Evolutionary conservation across 2,329 filamentous ascomycete genomes (phyloP), one percentile per base, ranked within the genome.

Genomic region (Aureobasidium sp.): DNA sequence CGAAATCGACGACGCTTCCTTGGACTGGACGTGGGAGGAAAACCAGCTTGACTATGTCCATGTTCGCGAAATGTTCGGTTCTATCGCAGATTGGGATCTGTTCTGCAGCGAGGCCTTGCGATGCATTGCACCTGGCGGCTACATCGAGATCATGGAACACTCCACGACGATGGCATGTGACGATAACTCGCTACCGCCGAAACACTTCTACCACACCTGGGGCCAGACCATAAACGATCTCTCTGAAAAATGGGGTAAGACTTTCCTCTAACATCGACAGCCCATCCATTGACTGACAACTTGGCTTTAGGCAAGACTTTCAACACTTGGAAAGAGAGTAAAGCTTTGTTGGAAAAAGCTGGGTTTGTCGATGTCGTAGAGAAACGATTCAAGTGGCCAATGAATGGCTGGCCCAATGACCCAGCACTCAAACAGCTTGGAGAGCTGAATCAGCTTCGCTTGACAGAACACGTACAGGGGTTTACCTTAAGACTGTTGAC

Each of bases 291-390:
- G 21, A 21, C 21, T 21, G 21, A 21, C 21, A 21, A 21, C 21
- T 21, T 21, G 21, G 21, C 21, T 21, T 21, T 21, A 21, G 61
- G 61, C 11, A 62, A 62, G 39, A 27, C 53, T 7, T 62, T 62
- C 27, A n/a, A 54, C 10, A 48, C 32, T 13, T 62, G 61, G 61
- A 62, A 47, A 39, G 57, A 67, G 39, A 64, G 64, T 21, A 68
- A 67, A 58, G 59, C 58, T 4, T 62, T 63, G 63, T 59, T 70
- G 62, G 62, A 66, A 47, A 64, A 64, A 21, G 66, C 66, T 30
- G 79, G 79, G 2, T 81, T 81, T 65, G 73, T 73, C 5, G 74
- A 79, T 63, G 73, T 81, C 1, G 71, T 74, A 10, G 75, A 78
- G 66, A 67, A 67, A 61, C 67, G 67, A 39, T 77, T 71, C 65